Evolutionary conservation across 345 rosid species (phyloP).

Genomic region (Syzygium aqueum): DNA sequence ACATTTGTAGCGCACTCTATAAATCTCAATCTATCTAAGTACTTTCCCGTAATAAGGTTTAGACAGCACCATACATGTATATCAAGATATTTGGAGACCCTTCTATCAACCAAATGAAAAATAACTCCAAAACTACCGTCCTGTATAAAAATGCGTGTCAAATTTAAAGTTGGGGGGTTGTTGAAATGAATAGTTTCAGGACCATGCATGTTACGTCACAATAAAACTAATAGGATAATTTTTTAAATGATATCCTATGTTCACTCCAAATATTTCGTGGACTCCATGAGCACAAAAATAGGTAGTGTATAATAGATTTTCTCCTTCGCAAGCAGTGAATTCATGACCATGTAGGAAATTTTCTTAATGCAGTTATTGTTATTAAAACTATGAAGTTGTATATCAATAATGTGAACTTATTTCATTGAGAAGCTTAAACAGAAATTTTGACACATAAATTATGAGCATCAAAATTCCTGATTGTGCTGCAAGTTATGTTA

Average conservation of each 20-base stretch:
- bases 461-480: neutral
- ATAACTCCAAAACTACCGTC: neutral
- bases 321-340: neutral
- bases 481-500: neutral
- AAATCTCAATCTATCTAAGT: neutral
- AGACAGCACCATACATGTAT: neutral
- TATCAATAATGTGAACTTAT: neutral
- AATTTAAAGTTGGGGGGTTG: neutral
- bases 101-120: neutral
- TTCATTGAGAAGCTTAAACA: neutral
- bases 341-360: neutral
- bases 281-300: neutral
- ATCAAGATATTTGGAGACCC: neutral
- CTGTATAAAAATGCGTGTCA: neutral
- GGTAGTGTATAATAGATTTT: neutral
- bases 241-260: neutral
- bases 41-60: neutral
- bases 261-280: neutral
- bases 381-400: neutral
- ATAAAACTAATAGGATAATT: neutral
- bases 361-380: neutral
- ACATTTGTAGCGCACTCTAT: neutral
- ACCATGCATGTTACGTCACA: neutral
- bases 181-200: neutral
- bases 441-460: neutral